Base-by-base conservation (phyloP, 371 early-diverging fungal species). In the Racocetra persica region DNA sequence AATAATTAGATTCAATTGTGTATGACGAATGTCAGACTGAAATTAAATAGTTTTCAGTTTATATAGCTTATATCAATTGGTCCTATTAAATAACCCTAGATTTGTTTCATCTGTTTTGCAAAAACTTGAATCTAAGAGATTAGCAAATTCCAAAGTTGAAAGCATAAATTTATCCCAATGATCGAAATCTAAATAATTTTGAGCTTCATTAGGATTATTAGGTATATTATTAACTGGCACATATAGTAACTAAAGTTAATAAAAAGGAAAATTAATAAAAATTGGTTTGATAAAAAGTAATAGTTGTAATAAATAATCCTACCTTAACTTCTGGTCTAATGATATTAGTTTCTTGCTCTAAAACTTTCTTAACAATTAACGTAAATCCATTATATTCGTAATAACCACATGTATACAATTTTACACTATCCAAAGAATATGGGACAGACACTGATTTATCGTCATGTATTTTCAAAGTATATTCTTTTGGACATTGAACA, bases 311-410 rank as follows among this genome's bases (percentile, higher is more conserved):
- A 41, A 66, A 66, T 32, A 32, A n/a, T 69, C 18, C 28, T 72
- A 72, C 72, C 54, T 28, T 72, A 52, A 72, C 52, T 18, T 72
- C 72, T 54, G 72, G 51, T 49, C 72, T 72, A 20, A 28, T 20
- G 0, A 52, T 24, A 52, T 54, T 54, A 18, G 72, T 52, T 54
- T 72, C 54, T 72, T 52, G 51, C n/a, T 72, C 72, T 49, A 52
- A 51, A 72, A 72, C 41, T 10, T 72, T 72, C 22, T 41, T 72
- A 52, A 54, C 32, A 4, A 41, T 1, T 11, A 72, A 41, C 11
- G n/a, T 72, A 72, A 72, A 72, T 28, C 72, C 72, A 52, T 72
- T 72, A 72, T 72, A 54, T 28, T 72, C 54, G 28, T 72, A 72
- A 54, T 72, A n/a, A 8, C 36, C 28, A 72, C 26, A 41, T 14